Percentiles rank a stretch among this genome's conserved stretches.
Conservation (phyloP, 805 yeast genomes). For the Saccharomycopsis javanensis region DNA sequence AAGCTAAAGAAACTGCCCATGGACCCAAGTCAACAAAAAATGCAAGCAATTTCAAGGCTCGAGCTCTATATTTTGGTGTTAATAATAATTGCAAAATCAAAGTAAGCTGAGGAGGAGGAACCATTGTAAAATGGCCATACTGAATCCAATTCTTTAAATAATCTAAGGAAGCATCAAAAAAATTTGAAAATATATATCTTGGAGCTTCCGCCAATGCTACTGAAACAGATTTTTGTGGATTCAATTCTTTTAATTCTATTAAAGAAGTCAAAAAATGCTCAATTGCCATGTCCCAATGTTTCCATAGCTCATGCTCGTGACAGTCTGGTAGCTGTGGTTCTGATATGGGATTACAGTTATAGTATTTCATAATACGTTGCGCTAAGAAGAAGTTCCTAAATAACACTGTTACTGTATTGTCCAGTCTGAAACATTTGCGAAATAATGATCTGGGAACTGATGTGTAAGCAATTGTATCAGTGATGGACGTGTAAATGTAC, state of each 20-base stretch:
- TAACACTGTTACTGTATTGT: slow-evolving; percentile 90
- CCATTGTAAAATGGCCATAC: slow-evolving; percentile 73
- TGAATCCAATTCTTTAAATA: slow-evolving; percentile 92
- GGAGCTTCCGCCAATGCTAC: slow-evolving; percentile 22
- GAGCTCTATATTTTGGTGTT: slow-evolving; percentile 86
- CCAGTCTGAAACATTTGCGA: slow-evolving; percentile 87
- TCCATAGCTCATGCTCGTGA: slow-evolving; percentile 89
- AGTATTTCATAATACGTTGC: slow-evolving; percentile 84
- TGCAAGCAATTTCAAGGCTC: slow-evolving; percentile 78
- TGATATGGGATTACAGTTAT: slow-evolving; percentile 88
- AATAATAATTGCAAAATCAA: slow-evolving; percentile 85
- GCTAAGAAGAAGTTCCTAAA: slow-evolving; percentile 90
- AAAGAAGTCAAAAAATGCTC: slow-evolving; percentile 82
- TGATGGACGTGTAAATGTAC: slow-evolving; percentile 97
- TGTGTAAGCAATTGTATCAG: slow-evolving; percentile 98
- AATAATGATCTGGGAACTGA: slow-evolving; percentile 78
- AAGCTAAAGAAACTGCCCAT: slow-evolving; percentile 90
- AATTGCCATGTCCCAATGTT: slow-evolving; percentile 93
- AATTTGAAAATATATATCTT: slow-evolving; percentile 78
- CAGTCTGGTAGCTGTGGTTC: slow-evolving; percentile 87
- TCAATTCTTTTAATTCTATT: slow-evolving; percentile 32
- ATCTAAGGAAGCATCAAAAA: slow-evolving; percentile 91
- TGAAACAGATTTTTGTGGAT: slow-evolving; percentile 6
- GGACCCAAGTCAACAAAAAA: slow-evolving; percentile 91
- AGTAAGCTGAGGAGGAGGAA: slow-evolving; percentile 92